phyloP scores from a whole-genome alignment of 139 green algal genomes.

The Coccomyxa sp. region DNA sequence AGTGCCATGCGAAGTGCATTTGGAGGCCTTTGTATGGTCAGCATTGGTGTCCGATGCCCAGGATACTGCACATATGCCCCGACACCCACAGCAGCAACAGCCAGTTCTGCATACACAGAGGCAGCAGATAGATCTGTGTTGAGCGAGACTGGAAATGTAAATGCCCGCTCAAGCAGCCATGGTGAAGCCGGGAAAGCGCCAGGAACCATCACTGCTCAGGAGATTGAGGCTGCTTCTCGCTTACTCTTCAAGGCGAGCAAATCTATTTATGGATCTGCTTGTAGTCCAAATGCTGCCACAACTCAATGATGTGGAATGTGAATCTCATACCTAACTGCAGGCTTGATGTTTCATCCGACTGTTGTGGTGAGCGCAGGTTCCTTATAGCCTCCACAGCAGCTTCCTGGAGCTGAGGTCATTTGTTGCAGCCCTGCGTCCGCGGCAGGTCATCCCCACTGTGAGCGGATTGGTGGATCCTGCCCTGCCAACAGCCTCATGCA shows the following conservation, averaged over 20 bases:
- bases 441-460: slow-evolving; percentile 6
- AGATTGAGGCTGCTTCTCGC: slow-evolving; percentile 28
- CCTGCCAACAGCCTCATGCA: too few relatives aligned
- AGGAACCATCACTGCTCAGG: slow-evolving; percentile 8
- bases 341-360: neutral
- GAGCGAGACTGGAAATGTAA: neutral
- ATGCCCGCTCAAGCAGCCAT: neutral
- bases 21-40: neutral
- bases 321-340: neutral
- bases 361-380: slow-evolving; percentile 10
- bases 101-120: neutral
- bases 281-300: neutral
- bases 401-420: slow-evolving; percentile 19
- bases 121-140: neutral
- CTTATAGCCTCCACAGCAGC: slow-evolving; percentile 49
- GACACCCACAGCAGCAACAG: too few relatives aligned
- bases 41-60: neutral
- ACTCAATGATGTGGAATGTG: neutral
- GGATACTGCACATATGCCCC: neutral
- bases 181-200: neutral
- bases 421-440: slow-evolving; percentile 9
- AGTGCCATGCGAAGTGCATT: neutral
- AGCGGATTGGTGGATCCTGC: too few relatives aligned
- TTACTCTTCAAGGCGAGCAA: slow-evolving; percentile 3
- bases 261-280: too few relatives aligned